Evolutionary conservation across 1,284 basidiomycete species (phyloP), one percentile per base, ranked within the genome.

Genomic region (Mycosarcoma maydis): DNA sequence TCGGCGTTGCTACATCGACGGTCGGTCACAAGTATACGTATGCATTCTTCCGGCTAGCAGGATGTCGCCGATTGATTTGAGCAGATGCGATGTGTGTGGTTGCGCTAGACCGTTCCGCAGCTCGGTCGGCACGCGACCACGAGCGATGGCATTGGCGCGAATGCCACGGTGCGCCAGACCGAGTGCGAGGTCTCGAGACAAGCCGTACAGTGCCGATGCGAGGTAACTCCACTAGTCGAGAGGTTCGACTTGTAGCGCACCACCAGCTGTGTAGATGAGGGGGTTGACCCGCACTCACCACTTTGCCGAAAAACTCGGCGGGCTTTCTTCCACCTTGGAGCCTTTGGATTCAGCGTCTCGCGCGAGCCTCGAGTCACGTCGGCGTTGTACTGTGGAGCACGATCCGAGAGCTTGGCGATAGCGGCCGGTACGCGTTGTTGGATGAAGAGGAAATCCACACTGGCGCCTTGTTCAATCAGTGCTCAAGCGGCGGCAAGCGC

Each of bases 281-380:
- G 68, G 59, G 14, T 75, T 67, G 17, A 75, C n/a, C n/a, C n/a
- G n/a, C n/a, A 54, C 5, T 45, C 10, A 14, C 73, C 73, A 70
- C 34, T n/a, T 64, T 37, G 30, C 20, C 8, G 19, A 73, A 72
- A 6, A 73, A 59, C 7, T 32, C 26, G 24, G 48, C n/a, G 8
- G 70, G 1, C 34, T 43, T 7, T 20, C 17, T 38, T 72, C 66
- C 3, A 43, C 59, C 0, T 20, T 32, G n/a, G 46, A 5, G 8
- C 72, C 65, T 3, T 42, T 36, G 3, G 60, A 46, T 73, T 56
- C 50, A 66, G 30, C 2, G 59, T 17, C 27, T 55, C 34, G 10
- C 73, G 71, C 0, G 34, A 30, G n/a, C 68, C 55, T 9, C 70
- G 59, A 16, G 38, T 16, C 0, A 51, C 13, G 30, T 72, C 70